Conservation (phyloP, 148 eudicot species). For the Fagopyrum homotropicum region DNA sequence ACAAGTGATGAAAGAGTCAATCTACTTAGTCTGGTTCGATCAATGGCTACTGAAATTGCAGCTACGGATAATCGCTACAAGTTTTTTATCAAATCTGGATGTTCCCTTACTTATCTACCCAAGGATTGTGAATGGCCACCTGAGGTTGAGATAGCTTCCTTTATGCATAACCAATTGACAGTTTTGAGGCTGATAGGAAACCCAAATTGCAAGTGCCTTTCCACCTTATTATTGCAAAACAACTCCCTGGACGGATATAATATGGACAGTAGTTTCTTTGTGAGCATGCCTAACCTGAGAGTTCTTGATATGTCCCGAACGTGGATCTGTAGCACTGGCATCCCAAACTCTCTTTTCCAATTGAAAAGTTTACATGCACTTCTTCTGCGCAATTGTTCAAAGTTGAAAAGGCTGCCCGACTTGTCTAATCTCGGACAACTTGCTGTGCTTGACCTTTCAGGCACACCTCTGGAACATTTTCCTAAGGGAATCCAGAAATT, state of each 20-base stretch:
- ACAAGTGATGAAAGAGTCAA: slow-evolving; percentile 18
- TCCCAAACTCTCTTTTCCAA: slow-evolving; percentile 21
- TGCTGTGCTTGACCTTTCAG: slow-evolving; percentile 19
- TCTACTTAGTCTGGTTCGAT: slow-evolving; percentile 18
- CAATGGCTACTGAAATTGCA: slow-evolving; percentile 20
- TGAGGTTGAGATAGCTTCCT: slow-evolving; percentile 25
- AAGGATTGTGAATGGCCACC: slow-evolving; percentile 13
- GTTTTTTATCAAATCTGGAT: slow-evolving; percentile 15
- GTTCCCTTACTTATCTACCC: slow-evolving; percentile 19
- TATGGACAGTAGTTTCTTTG: slow-evolving; percentile 16
- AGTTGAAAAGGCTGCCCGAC: slow-evolving; percentile 19
- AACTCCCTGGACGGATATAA: slow-evolving; percentile 16
- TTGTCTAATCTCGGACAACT: slow-evolving; percentile 21
- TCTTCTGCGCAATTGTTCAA: slow-evolving; percentile 20
- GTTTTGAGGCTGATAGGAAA: slow-evolving; percentile 4
- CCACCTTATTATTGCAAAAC: slow-evolving; percentile 21
- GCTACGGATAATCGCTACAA: slow-evolving; percentile 13
- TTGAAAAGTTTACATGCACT: slow-evolving; percentile 23
- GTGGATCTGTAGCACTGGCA: slow-evolving; percentile 5
- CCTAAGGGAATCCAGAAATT: slow-evolving; percentile 23
- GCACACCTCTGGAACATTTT: slow-evolving; percentile 20
- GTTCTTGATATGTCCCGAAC: slow-evolving; percentile 26
- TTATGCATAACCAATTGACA: slow-evolving; percentile 21
- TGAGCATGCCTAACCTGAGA: slow-evolving; percentile 19
- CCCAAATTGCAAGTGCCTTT: slow-evolving; percentile 13